Evolutionary conservation across 208 protist genomes (phyloP), one percentile per base, ranked within the genome.

Genomic region (Angomonas desouzai): DNA sequence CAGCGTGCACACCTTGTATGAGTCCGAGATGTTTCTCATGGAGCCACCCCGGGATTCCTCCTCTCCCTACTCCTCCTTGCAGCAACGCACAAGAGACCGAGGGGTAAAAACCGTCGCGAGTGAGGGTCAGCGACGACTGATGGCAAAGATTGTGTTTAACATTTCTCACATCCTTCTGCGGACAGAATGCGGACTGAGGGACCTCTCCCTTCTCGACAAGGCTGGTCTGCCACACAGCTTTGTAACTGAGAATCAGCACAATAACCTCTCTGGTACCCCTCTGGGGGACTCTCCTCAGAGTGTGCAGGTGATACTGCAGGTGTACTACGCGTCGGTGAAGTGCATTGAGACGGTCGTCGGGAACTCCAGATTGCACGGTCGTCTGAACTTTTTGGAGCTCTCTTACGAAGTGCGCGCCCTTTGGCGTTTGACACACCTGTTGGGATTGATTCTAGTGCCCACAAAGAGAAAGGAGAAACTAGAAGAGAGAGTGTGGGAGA

Each of bases 71-170:
- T 6, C 36, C 13, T 4, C 45, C 45, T 23, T 23, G 6, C 45
- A 22, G 9, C 10, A 51, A 51, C 18, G n/a, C 18, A 23, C 45
- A 22, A 4, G 6, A 23, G 45, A 51, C 6, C 3, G 18, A 23
- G 45, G 18, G 3, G 45, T 13, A 18, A 40, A 6, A 6, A 40
- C 65, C 23, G 64, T 64, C 48, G 76, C 75, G 1, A 51, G 20
- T 23, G 51, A 61, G 40, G 68, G 51, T n/a, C 77, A 81, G 16
- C 72, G 67, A 11, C 68, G 85, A 33, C 48, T 82, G 1, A 74
- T 87, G 7, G 69, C 77, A 1, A 48, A 79, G 49, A 80, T 77
- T 1, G 74, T 83, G 65, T 77, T 81, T 57, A 87, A 89, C 43
- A 58, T 92, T 13, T 58, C 80, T 0, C 68, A 81, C 64, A 63